Conservation (phyloP, 306 rosid species). For the Trifolium pratense region DNA sequence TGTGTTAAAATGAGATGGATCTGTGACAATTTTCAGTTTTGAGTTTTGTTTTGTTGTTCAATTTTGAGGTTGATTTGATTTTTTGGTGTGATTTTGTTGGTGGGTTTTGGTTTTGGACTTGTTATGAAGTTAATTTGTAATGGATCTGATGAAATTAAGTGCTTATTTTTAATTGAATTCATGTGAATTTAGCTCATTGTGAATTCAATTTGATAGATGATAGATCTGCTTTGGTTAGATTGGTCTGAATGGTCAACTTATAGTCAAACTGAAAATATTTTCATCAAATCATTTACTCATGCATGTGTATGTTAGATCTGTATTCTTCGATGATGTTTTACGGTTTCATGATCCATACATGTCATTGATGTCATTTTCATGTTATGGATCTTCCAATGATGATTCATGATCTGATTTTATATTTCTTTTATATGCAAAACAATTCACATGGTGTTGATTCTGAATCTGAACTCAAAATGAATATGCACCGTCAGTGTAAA, state of each 20-base stretch:
- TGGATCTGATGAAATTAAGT: constrained; percentile 50
- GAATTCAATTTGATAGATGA: constrained; percentile 43
- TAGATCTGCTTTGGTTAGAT: constrained; percentile 45
- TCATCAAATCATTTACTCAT: constrained; percentile 18
- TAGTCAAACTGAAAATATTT: constrained; percentile 26
- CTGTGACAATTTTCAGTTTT: constrained; percentile 41
- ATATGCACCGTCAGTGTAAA: neutral
- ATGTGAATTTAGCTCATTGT: constrained; percentile 18
- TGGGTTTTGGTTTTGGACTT: constrained; percentile 26
- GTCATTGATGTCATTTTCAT: neutral
- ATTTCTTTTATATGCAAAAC: neutral
- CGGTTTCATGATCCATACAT: neutral
- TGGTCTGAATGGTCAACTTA: constrained; percentile 40
- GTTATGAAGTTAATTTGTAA: constrained; percentile 25
- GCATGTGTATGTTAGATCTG: constrained; percentile 51
- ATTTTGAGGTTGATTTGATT: constrained; percentile 28
- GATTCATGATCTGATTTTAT: neutral
- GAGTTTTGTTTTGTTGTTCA: constrained; percentile 3
- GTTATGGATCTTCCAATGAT: constrained; percentile 19
- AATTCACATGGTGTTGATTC: constrained; percentile 4
- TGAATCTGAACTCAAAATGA: neutral
- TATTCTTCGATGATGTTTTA: constrained; percentile 18
- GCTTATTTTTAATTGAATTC: constrained; percentile 13
- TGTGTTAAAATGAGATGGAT: constrained; percentile 40
- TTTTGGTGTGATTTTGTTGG: constrained; percentile 18